A percentile compares a stretch with the other conserved stretches of the same genome.
Evolutionary conservation across 805 yeast species (phyloP).

Genomic region (Starmerella vitae): DNA sequence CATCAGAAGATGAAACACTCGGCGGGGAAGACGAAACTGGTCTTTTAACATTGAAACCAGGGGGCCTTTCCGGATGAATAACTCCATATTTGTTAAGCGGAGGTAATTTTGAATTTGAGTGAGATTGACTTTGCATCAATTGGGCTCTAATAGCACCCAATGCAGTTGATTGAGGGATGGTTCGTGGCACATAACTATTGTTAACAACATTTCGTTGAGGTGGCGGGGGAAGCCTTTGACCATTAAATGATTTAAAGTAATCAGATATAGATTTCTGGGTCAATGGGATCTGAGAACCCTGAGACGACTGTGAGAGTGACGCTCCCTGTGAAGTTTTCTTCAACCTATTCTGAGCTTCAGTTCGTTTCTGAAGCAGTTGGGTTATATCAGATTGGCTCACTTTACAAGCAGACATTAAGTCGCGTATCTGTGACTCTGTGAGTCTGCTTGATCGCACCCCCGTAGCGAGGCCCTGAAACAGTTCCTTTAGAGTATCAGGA

Average conservation of each 20-base stretch:
- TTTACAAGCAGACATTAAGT: slow-evolving; percentile 32
- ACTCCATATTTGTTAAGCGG: slow-evolving; percentile 6
- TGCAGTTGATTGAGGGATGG: slow-evolving; percentile 3
- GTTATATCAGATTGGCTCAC: slow-evolving; percentile 9
- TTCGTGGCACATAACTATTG: slow-evolving; percentile 10
- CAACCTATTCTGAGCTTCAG: not conserved
- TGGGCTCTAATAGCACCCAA: slow-evolving; percentile 6
- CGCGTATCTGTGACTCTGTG: slow-evolving; percentile 49
- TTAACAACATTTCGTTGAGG: slow-evolving; percentile 6
- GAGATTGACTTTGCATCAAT: not conserved
- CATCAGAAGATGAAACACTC: slow-evolving; percentile 28
- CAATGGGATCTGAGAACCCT: not conserved
- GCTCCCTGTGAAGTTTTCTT: not conserved
- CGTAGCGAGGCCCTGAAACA: slow-evolving; percentile 34
- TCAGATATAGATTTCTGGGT: slow-evolving; percentile 8
- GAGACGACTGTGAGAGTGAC: not conserved
- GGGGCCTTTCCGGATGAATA: slow-evolving; percentile 37
- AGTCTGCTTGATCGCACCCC: slow-evolving; percentile 58
- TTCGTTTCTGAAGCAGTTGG: not conserved
- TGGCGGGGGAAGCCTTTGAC: not conserved
- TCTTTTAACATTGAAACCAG: slow-evolving; percentile 35
- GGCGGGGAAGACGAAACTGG: slow-evolving; percentile 16
- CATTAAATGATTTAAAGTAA: slow-evolving; percentile 7
- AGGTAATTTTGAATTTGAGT: not conserved
- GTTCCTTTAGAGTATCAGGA: slow-evolving; percentile 39